Conservation (phyloP, 495 filamentous ascomycete genomes). For the Tuber calosporum region DNA sequence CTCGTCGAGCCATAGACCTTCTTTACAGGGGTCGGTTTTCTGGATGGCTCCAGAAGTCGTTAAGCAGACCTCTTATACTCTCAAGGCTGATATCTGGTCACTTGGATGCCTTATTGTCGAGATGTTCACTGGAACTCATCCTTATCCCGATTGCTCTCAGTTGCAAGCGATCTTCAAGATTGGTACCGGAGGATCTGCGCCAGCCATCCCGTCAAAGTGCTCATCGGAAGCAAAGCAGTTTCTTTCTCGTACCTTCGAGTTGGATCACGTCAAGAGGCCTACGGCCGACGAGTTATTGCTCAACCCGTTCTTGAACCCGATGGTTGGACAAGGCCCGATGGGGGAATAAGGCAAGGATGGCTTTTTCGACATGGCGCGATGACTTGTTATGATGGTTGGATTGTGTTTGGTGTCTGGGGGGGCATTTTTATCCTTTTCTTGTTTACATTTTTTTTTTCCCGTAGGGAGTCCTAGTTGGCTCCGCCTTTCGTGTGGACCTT, state of each 20-base stretch:
- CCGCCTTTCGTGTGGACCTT: background rate
- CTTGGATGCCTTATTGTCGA: constrained; percentile 94
- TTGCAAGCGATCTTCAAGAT: constrained; percentile 99
- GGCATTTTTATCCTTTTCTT: constrained; percentile 25
- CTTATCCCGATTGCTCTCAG: constrained; percentile 95
- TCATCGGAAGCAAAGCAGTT: constrained; percentile 81
- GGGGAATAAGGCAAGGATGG: constrained; percentile 8
- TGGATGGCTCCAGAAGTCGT: constrained; percentile 99
- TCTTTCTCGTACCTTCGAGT: constrained; percentile 81
- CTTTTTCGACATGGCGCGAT: constrained; percentile 21
- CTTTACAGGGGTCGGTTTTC: constrained; percentile 93
- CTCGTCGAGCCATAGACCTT: constrained; percentile 63
- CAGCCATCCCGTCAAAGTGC: constrained; percentile 80
- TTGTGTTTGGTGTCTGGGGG: constrained; percentile 19
- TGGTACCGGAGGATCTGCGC: constrained; percentile 74
- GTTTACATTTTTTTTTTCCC: constrained; percentile 14
- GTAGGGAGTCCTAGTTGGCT: background rate
- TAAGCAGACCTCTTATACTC: constrained; percentile 91
- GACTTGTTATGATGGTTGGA: constrained; percentile 29
- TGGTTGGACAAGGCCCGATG: constrained; percentile 42
- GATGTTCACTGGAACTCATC: constrained; percentile 96
- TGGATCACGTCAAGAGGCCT: constrained; percentile 85
- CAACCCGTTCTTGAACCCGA: constrained; percentile 69
- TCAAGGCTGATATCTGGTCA: constrained; percentile 99
- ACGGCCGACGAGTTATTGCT: constrained; percentile 82